phyloP scores from a whole-genome alignment of 345 rosid genomes.

The Lepidium didymum region DNA sequence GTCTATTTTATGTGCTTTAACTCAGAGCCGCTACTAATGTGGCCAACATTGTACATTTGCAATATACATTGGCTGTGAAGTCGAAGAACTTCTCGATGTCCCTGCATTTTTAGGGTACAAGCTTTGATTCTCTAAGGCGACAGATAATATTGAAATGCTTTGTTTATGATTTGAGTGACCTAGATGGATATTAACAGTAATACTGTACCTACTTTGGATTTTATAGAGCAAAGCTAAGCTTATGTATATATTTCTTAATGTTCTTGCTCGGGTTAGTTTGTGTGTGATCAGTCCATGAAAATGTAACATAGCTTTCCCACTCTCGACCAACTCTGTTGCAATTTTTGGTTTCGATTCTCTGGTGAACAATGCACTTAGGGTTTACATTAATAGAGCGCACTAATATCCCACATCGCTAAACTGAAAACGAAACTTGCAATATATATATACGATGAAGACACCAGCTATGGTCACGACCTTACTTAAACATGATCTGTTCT shows the following conservation, averaged over 20 bases:
- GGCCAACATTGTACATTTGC: too few relatives aligned
- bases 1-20: too few relatives aligned
- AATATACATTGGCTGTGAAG: slow-evolving; percentile 74
- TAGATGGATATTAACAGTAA: background rate
- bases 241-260: background rate
- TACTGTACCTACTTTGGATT: background rate
- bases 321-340: background rate
- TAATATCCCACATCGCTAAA: background rate
- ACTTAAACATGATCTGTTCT: slow-evolving; percentile 13
- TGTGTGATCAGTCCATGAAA: background rate
- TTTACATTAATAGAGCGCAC: too few relatives aligned
- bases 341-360: background rate
- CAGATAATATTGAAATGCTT: slow-evolving; percentile 20
- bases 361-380: background rate
- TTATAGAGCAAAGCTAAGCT: background rate
- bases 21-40: too few relatives aligned
- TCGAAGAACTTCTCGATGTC: slow-evolving; percentile 58
- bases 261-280: background rate
- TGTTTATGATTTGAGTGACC: slow-evolving; percentile 21
- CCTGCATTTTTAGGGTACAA: slow-evolving; percentile 82
- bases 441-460: background rate
- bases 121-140: slow-evolving; percentile 44
- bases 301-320: background rate
- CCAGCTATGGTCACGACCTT: background rate
- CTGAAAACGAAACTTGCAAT: rapidly evolving